Conservation (phyloP, 257 asterid species). For the Oldenlandia corymbosa region DNA sequence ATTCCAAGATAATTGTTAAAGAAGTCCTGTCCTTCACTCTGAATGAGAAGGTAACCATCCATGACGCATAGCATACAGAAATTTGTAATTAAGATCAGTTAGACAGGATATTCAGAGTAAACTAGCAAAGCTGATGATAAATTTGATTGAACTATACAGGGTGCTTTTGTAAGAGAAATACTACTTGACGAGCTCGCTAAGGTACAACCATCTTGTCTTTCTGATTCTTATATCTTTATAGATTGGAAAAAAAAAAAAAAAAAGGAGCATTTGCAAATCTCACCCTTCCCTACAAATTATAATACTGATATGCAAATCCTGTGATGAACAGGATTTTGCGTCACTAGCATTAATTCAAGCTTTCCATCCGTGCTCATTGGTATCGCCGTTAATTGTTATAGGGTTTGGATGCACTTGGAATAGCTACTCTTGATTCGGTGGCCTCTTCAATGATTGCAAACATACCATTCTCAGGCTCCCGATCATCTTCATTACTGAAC, state of each 20-base stretch:
- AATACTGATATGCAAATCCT: too few species aligned
- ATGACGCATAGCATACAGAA: slow-evolving; percentile 6
- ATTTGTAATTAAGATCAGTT: not conserved
- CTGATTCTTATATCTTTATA: too few species aligned
- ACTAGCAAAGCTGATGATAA: slow-evolving; percentile 1
- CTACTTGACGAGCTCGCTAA: slow-evolving; percentile 76
- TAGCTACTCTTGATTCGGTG: slow-evolving; percentile 62
- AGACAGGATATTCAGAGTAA: slow-evolving; percentile 5
- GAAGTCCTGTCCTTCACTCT: slow-evolving; percentile 66
- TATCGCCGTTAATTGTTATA: slow-evolving; percentile 26
- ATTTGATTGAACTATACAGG: slow-evolving; percentile 42
- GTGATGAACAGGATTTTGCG: too few species aligned
- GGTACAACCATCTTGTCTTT: slow-evolving; percentile 39
- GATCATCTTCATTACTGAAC: slow-evolving; percentile 49
- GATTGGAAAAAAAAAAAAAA: too few species aligned
- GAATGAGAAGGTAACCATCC: slow-evolving; percentile 77
- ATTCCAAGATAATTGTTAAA: slow-evolving; percentile 47
- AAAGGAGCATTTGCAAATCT: too few species aligned
- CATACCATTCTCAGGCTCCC: slow-evolving; percentile 54
- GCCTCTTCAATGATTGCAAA: slow-evolving; percentile 39
- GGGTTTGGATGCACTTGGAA: slow-evolving; percentile 97
- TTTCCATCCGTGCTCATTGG: slow-evolving; percentile 7
- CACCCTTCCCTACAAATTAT: too few species aligned
- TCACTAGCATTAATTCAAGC: not conserved
- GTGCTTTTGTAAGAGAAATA: slow-evolving; percentile 74